Percentiles rank a stretch among this genome's conserved stretches.
phyloP scores from a whole-genome alignment of 2,329 filamentous ascomycete genomes.

The Endoconidiophora laricicola region DNA sequence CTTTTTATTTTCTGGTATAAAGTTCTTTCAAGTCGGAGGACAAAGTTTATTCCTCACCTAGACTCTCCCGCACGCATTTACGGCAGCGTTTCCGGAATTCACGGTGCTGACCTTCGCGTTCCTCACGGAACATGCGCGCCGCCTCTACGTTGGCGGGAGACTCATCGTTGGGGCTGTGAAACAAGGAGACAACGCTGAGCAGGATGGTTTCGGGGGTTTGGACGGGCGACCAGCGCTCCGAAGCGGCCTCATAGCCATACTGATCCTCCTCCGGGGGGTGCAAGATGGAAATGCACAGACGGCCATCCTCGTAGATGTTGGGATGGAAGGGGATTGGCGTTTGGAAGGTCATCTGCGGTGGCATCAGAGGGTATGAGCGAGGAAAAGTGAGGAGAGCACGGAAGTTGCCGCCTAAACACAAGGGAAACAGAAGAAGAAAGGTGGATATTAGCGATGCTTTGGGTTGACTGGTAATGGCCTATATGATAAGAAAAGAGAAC shows the following conservation, averaged over 20 bases:
- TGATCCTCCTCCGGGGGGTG: conserved; percentile 90
- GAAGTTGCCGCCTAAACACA: conserved; percentile 65
- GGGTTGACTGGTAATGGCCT: background rate
- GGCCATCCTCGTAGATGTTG: conserved; percentile 76
- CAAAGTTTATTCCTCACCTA: conserved; percentile 46
- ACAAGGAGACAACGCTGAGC: conserved; percentile 78
- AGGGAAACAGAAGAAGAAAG: background rate
- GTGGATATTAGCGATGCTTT: background rate
- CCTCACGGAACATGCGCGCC: conserved; percentile 71
- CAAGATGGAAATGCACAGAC: conserved; percentile 92
- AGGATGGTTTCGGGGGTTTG: conserved; percentile 92
- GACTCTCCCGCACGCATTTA: conserved; percentile 63
- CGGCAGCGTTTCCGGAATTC: conserved; percentile 69
- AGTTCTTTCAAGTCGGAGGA: background rate
- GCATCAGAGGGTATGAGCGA: conserved; percentile 66
- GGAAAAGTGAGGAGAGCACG: conserved; percentile 74
- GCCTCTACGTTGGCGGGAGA: conserved; percentile 91
- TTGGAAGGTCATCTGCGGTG: conserved; percentile 78
- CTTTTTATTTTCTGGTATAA: background rate
- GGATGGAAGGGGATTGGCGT: conserved; percentile 77
- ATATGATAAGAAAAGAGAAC: conserved; percentile 17
- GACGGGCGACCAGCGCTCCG: conserved; percentile 86
- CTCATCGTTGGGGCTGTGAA: conserved; percentile 87
- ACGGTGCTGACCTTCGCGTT: conserved; percentile 40
- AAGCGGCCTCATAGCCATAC: conserved; percentile 79